Evolutionary conservation across 2,329 filamentous ascomycete genomes (phyloP), one percentile per base, ranked within the genome.

Genomic region (Alternaria postmessia): DNA sequence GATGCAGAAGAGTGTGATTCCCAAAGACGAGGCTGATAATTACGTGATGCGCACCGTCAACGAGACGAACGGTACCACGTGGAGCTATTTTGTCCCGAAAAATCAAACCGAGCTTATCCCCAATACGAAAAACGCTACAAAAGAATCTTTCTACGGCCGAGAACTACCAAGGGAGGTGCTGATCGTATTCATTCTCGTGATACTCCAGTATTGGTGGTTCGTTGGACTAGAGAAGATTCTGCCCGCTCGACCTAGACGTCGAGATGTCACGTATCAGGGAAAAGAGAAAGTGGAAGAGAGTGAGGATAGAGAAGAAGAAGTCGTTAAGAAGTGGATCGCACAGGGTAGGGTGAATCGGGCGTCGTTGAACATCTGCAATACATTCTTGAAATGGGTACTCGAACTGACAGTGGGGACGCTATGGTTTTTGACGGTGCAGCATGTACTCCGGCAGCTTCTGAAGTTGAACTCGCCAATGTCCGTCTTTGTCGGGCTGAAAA

Each of bases 261-360:
- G 22, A 24, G 41, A 59, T 4, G 41, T 48, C 9, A 24, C 30
- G 1, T 42, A 38, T 5, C 22, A 55, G n/a, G 42, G n/a, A 7
- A 48, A 61, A 20, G 59, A 55, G 38, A 51, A 57, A 12, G 12
- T 53, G 1, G 63, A 62, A 24, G 55, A 61, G 18, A 53, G 30
- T 39, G 63, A 67, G 39, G 56, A 59, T 47, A 55, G 64, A 12
- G 63, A 67, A 32, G 65, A 67, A 58, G 63, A 62, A 24, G 54
- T 67, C 2, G 65, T 67, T 6, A 59, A 66, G 55, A 66, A 61
- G 42, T 65, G 62, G 65, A 63, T 66, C 41, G 63, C 64, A 39
- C 61, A 66, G 34, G 64, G 64, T 1, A 51, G 57, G 51, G 62
- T 66, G 0, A 52, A 54, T 4, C 64, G 65, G 7, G 59, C 65